These are phyloP conservation scores for Hypoxylon rubiginosum DNA, from an alignment of 2,329 filamentous ascomycete genomes.

Conservation along the genomic window DNA sequence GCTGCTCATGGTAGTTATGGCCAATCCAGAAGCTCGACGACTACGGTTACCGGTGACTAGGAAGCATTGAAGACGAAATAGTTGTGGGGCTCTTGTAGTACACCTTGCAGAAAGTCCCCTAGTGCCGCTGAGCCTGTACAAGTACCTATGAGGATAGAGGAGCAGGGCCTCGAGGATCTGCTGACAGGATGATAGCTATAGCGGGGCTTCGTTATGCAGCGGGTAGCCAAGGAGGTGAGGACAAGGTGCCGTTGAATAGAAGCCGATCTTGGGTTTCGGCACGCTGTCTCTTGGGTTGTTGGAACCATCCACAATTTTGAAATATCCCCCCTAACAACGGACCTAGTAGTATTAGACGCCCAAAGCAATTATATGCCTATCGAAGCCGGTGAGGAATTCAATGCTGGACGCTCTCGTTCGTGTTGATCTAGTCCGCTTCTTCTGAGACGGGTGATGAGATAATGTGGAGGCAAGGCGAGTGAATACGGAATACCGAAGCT, in stretches of 20 bases:
- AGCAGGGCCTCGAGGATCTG: slow-evolving; percentile 48
- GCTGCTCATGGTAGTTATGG: slow-evolving; percentile 41
- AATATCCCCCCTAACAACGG: slow-evolving; percentile 18
- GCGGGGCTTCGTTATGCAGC: slow-evolving; percentile 50
- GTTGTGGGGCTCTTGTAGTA: slow-evolving; percentile 47
- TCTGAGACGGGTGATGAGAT: slow-evolving; percentile 22
- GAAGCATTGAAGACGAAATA: slow-evolving; percentile 45
- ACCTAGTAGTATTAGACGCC: slow-evolving; percentile 19
- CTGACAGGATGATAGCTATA: slow-evolving; percentile 51
- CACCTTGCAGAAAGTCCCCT: slow-evolving; percentile 47
- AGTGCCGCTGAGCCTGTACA: slow-evolving; percentile 41
- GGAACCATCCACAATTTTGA: slow-evolving; percentile 38
- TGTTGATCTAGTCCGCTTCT: slow-evolving; percentile 14
- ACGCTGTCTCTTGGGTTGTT: slow-evolving; percentile 28
- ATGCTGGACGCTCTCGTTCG: slow-evolving; percentile 14
- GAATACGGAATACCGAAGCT: slow-evolving; percentile 8
- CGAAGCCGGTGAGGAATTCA: slow-evolving; percentile 19
- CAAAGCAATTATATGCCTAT: slow-evolving; percentile 18
- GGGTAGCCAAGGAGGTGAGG: slow-evolving; percentile 42
- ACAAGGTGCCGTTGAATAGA: slow-evolving; percentile 43
- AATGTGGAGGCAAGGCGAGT: slow-evolving; percentile 15
- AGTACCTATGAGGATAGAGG: slow-evolving; percentile 44
- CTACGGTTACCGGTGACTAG: slow-evolving; percentile 43
- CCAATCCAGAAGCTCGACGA: slow-evolving; percentile 46
- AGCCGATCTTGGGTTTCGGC: slow-evolving; percentile 39